A percentile compares a stretch with the other conserved stretches of the same genome.
These are phyloP conservation scores for Apiospora malaysiana DNA, from an alignment of 2,329 filamentous ascomycete species.

Conservation along the genomic window DNA sequence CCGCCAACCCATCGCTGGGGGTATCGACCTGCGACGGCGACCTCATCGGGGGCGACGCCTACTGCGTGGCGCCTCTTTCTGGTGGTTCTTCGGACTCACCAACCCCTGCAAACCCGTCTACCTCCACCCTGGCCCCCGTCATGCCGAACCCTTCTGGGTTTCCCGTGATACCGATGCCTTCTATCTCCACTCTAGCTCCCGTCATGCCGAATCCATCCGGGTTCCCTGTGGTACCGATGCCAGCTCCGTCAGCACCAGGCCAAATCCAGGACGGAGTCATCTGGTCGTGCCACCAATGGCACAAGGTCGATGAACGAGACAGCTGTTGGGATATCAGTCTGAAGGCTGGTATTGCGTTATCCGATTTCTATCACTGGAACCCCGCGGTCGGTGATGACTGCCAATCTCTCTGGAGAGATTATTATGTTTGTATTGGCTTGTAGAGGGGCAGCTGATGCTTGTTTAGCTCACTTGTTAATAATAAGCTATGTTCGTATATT, in stretches of 20 bases:
- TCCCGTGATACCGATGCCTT: neutral
- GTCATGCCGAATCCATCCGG: neutral
- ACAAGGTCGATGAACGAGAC: neutral
- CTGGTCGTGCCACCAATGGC: neutral
- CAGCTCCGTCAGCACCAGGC: neutral
- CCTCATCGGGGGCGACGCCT: neutral
- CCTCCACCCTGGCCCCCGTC: neutral
- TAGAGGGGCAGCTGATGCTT: neutral
- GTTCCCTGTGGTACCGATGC: neutral
- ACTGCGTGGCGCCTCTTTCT: neutral
- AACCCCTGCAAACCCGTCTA: neutral
- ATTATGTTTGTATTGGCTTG: neutral
- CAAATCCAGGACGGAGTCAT: neutral
- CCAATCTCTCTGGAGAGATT: neutral
- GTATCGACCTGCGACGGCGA: neutral
- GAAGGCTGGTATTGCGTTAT: neutral
- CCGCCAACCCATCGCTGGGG: conserved; percentile 9
- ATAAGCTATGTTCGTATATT: too few relatives aligned
- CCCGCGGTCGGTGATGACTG: neutral
- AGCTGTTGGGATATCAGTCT: neutral
- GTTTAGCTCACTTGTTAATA: neutral
- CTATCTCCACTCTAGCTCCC: neutral
- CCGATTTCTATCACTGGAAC: neutral
- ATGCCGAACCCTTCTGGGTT: neutral
- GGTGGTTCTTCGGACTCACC: neutral